Evolutionary conservation across 1,284 basidiomycete genomes (phyloP).

Genomic region (Papiliotrema terrestris): DNA sequence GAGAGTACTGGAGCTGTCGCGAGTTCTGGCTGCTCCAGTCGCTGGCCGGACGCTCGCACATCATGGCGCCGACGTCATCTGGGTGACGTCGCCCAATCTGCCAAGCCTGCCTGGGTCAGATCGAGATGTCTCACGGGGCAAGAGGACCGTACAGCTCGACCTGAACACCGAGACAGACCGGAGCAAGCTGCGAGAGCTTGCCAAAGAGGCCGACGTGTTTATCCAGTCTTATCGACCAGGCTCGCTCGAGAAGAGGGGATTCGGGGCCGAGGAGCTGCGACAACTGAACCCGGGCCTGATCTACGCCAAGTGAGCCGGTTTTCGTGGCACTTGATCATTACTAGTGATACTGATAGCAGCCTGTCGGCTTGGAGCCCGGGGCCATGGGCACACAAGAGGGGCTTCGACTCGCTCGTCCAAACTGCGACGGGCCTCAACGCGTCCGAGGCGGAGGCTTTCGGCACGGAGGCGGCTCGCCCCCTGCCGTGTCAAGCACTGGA

Average conservation of each 20-base stretch:
- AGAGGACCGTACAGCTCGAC: conserved; percentile 63
- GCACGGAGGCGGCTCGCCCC: conserved; percentile 53
- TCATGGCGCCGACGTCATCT: conserved; percentile 61
- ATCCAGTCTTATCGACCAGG: conserved; percentile 65
- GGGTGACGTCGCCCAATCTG: conserved; percentile 58
- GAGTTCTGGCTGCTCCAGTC: conserved; percentile 60
- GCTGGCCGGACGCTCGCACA: conserved; percentile 44
- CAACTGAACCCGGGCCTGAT: conserved; percentile 56
- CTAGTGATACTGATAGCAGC: conserved; percentile 41
- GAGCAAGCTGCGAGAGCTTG: conserved; percentile 48
- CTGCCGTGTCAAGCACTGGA: conserved; percentile 58
- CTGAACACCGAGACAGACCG: conserved; percentile 48
- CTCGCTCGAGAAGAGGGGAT: conserved; percentile 51
- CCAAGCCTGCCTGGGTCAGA: conserved; percentile 59
- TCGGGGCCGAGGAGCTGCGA: conserved; percentile 40
- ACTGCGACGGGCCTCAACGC: conserved; percentile 62
- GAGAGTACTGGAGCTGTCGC: conserved; percentile 58
- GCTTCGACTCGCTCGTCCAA: conserved; percentile 66
- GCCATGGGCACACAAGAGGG: conserved; percentile 58
- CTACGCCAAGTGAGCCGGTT: conserved; percentile 48
- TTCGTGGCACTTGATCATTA: too few species aligned
- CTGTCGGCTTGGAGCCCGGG: conserved; percentile 62
- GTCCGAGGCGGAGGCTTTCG: conserved; percentile 57
- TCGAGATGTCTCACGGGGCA: conserved; percentile 62
- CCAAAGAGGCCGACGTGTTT: conserved; percentile 58